Evolutionary conservation across 2,329 filamentous ascomycete genomes (phyloP).

Genomic region (Chaetomium strumarium): DNA sequence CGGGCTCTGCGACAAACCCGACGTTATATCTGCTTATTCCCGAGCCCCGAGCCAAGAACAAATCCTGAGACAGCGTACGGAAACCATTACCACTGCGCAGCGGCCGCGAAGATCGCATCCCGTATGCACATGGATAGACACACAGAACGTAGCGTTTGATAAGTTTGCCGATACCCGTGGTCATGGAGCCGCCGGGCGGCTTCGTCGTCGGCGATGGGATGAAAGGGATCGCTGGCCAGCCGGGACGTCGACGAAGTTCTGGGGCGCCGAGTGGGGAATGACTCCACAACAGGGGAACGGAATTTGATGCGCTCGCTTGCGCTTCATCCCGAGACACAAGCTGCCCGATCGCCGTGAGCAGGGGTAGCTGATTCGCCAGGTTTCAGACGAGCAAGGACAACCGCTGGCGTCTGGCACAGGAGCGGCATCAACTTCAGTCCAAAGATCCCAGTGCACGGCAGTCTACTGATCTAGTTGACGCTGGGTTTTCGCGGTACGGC

Average conservation of each 20-base stretch:
- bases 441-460: constrained; percentile 10
- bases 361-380: constrained; percentile 19
- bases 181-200: constrained; percentile 4
- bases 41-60: not conserved
- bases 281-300: constrained; percentile 11
- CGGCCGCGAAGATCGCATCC: constrained; percentile 8
- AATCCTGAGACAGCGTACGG: constrained; percentile 11
- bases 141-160: no score
- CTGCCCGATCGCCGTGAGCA: constrained; percentile 22
- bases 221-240: constrained; percentile 8
- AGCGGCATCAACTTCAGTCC: constrained; percentile 24
- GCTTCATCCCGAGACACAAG: constrained; percentile 27
- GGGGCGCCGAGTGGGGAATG: constrained; percentile 15
- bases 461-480: constrained; percentile 11
- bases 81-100: constrained; percentile 8
- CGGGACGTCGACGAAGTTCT: constrained; percentile 13
- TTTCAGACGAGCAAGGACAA: constrained; percentile 15
- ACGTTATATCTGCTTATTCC: constrained; percentile 2
- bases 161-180: constrained; percentile 6
- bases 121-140: no score
- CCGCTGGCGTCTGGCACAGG: constrained; percentile 23
- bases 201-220: constrained; percentile 4
- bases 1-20: not conserved
- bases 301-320: constrained; percentile 22
- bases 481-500: not conserved